These are phyloP conservation scores for Acacia concinna DNA, from an alignment of 331 rosid genomes.

Conservation along the genomic window DNA sequence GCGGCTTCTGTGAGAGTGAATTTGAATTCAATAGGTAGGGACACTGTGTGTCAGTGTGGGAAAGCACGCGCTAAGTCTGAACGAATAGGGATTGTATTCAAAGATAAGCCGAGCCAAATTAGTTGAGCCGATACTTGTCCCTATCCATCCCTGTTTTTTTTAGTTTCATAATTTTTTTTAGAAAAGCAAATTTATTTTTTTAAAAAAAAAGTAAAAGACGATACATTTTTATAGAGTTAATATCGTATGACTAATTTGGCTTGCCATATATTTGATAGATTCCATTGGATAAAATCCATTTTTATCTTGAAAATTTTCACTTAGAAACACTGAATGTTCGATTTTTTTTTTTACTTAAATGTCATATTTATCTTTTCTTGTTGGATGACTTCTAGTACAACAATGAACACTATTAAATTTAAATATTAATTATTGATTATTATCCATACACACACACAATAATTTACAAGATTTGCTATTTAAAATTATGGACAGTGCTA, in stretches of 20 bases:
- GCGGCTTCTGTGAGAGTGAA: constrained; percentile 3
- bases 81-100: background rate
- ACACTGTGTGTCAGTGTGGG: background rate
- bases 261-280: too few species aligned
- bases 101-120: background rate
- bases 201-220: too few species aligned
- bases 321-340: too few species aligned
- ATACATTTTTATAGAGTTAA: background rate
- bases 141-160: background rate
- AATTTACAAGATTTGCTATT: background rate
- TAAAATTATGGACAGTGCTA: too few species aligned
- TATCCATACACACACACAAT: background rate
- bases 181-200: too few species aligned
- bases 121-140: background rate
- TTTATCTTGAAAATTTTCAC: too few species aligned
- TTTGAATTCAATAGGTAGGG: constrained; percentile 25
- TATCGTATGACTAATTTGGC: too few species aligned
- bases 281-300: too few species aligned
- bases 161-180: background rate
- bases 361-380: too few species aligned
- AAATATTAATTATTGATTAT: background rate
- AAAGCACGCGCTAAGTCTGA: constrained; percentile 2
- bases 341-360: too few species aligned
- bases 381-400: too few species aligned
- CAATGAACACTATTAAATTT: too few species aligned